Percentiles rank a stretch among this genome's conserved stretches.
phyloP scores from a whole-genome alignment of 257 asterid genomes.

The Sherardia arvensis region DNA sequence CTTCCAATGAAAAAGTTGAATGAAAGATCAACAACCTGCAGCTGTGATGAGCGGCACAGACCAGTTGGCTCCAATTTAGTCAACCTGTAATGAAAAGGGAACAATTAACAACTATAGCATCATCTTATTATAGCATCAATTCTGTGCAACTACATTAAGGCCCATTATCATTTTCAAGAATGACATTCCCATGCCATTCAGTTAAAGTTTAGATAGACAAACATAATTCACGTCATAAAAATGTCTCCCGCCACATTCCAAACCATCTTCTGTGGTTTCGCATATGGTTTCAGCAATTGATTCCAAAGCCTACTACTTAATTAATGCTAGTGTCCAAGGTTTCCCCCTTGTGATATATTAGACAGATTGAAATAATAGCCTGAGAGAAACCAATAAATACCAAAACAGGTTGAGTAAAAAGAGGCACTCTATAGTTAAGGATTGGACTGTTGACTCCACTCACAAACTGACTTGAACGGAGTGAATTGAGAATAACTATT shows the following conservation, averaged over 20 bases:
- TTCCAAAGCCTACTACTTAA: neutral
- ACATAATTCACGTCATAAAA: too few relatives aligned
- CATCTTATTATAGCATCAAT: neutral
- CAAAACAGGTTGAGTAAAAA: neutral
- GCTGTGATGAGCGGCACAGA: slow-evolving; percentile 5
- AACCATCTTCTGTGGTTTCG: neutral
- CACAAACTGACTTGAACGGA: neutral
- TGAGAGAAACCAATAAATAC: neutral
- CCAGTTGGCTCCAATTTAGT: neutral
- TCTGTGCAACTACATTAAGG: too few relatives aligned
- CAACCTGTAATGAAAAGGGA: neutral
- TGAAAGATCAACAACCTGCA: slow-evolving; percentile 1
- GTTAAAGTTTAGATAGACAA: too few relatives aligned
- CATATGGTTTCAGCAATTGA: neutral
- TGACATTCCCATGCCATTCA: too few relatives aligned
- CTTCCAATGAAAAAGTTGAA: neutral
- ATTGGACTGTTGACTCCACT: neutral
- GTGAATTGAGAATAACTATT: too few relatives aligned
- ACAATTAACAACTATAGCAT: neutral
- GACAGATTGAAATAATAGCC: neutral
- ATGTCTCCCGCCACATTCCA: neutral
- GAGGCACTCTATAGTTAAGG: neutral
- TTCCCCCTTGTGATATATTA: too few relatives aligned
- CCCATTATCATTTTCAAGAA: too few relatives aligned
- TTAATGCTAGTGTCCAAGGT: too few relatives aligned